Percentiles rank a stretch among this genome's conserved stretches.
Evolutionary conservation across 225 moss, liverwort and hornwort species (phyloP).

Genomic region (Climacium dendroides): DNA sequence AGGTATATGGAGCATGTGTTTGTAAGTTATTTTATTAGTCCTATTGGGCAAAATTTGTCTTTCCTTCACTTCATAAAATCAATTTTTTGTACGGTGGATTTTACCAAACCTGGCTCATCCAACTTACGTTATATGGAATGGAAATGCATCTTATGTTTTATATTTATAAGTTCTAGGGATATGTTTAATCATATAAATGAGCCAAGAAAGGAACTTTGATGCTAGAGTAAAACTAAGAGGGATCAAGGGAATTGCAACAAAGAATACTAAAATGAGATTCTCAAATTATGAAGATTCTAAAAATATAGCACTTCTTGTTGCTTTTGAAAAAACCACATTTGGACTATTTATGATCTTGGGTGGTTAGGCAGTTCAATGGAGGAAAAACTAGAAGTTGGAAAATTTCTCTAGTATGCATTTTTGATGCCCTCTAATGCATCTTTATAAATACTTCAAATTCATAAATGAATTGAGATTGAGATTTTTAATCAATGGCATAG

Average conservation of each 20-base stretch:
- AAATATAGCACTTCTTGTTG: neutral
- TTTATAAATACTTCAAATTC: too few species aligned
- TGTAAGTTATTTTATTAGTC: slow-evolving; percentile 15
- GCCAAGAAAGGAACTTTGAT: too few species aligned
- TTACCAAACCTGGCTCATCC: neutral
- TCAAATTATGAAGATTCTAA: neutral
- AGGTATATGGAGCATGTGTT: neutral
- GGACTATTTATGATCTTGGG: too few species aligned
- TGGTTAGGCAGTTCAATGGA: too few species aligned
- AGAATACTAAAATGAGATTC: neutral
- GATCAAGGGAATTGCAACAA: neutral
- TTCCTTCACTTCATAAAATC: neutral
- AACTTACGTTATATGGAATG: too few species aligned
- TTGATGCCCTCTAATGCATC: too few species aligned
- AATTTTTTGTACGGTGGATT: neutral
- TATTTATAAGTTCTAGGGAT: neutral
- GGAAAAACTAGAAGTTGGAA: neutral
- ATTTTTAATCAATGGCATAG: too few species aligned
- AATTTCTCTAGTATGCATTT: neutral
- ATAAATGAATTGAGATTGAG: too few species aligned
- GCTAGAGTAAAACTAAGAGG: neutral
- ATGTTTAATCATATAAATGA: neutral
- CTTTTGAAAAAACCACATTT: too few species aligned
- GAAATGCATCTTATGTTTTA: neutral
- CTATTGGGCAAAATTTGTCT: slow-evolving; percentile 11